These are phyloP conservation scores for Linum trigynum DNA, from an alignment of 345 rosid species.

Conservation along the genomic window DNA sequence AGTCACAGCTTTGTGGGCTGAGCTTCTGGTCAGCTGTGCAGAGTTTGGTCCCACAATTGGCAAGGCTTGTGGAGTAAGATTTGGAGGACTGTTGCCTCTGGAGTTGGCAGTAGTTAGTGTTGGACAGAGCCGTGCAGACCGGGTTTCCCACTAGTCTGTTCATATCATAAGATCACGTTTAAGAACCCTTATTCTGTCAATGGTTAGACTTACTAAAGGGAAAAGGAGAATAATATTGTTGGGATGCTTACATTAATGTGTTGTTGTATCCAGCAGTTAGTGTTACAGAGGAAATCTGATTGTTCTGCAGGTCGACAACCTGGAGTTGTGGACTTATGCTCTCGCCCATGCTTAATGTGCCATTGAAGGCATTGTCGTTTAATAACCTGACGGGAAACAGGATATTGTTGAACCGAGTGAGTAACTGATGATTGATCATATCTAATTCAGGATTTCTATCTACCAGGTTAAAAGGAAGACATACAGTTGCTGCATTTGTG, in stretches of 20 bases:
- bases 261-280: constrained; percentile 42
- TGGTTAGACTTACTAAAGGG: not conserved
- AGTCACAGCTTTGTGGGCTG: constrained; percentile 90
- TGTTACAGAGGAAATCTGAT: constrained; percentile 59
- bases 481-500: constrained; percentile 80
- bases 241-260: constrained; percentile 44
- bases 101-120: constrained; percentile 62
- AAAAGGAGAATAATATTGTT: not conserved
- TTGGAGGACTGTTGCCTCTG: constrained; percentile 38
- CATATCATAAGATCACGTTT: constrained; percentile 14
- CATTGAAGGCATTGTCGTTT: constrained; percentile 57
- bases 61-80: constrained; percentile 65
- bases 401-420: not conserved
- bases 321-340: constrained; percentile 44
- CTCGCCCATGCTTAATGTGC: constrained; percentile 50
- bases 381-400: constrained; percentile 40
- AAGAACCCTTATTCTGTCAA: not conserved
- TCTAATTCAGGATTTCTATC: not conserved
- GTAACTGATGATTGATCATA: not conserved
- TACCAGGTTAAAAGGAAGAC: constrained; percentile 14
- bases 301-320: constrained; percentile 66
- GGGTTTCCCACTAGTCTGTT: constrained; percentile 86
- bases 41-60: constrained; percentile 54
- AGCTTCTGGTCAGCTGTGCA: constrained; percentile 62
- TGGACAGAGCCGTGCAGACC: constrained; percentile 57